These are phyloP conservation scores for Neurospora sublineolata DNA, from an alignment of 495 filamentous ascomycete species.

Conservation along the genomic window DNA sequence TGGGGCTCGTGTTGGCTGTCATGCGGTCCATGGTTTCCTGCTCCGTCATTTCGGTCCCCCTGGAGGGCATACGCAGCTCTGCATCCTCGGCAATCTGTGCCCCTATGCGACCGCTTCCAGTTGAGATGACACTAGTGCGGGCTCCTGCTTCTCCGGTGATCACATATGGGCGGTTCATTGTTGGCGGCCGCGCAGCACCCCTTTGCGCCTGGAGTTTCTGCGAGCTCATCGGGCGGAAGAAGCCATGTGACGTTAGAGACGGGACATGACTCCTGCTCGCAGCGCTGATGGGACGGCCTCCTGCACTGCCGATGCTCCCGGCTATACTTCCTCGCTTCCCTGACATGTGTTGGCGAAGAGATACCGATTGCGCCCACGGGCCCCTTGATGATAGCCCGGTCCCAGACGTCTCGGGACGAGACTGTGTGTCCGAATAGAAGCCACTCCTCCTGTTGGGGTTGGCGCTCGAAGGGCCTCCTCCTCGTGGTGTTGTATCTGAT, in stretches of 20 bases:
- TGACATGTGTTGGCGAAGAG: constrained; percentile 32
- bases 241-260: constrained; percentile 74
- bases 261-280: constrained; percentile 81
- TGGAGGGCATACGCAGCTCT: constrained; percentile 48
- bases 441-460: constrained; percentile 21
- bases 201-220: constrained; percentile 89
- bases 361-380: constrained; percentile 37
- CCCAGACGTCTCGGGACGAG: constrained; percentile 36
- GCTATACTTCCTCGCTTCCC: constrained; percentile 30
- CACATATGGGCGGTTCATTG: constrained; percentile 25
- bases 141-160: constrained; percentile 24
- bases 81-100: constrained; percentile 35
- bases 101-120: constrained; percentile 25
- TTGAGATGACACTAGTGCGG: constrained; percentile 40
- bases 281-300: constrained; percentile 50
- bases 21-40: constrained; percentile 47
- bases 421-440: constrained; percentile 33
- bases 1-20: constrained; percentile 66
- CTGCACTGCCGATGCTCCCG: constrained; percentile 33
- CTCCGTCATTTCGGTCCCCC: constrained; percentile 71
- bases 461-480: constrained; percentile 10
- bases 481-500: constrained; percentile 20
- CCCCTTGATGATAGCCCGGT: constrained; percentile 41
- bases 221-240: constrained; percentile 94
- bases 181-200: constrained; percentile 36